Base-by-base conservation (phyloP, 139 green algal genomes). In the Closterium sp. region DNA sequence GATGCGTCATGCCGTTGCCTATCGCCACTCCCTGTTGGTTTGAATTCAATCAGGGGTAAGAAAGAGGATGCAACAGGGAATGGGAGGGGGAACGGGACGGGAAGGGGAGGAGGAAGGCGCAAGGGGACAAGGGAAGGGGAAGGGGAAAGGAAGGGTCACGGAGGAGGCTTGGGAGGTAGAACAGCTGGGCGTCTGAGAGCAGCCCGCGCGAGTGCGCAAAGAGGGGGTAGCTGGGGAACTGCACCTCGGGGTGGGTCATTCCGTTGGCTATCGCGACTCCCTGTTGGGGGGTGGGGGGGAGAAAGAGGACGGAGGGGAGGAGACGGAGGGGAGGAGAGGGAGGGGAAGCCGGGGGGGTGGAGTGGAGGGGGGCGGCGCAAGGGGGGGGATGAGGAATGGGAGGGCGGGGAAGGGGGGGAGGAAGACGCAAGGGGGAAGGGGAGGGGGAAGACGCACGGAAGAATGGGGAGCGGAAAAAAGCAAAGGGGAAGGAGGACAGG, bases 1-100 rank as follows among this genome's bases (percentile, higher is more conserved):
- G 98, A n/a, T 97, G 87, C 0, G 98, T 99, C 86, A 99, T 93
- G 17, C 98, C 98, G 93, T 99, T 99, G 90, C 98, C 97, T 45
- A 99, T 97, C 2, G 97, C 97, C 31, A 99, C 89, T 7, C 97
- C 96, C 86, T 94, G 88, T 7, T 1, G 27, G 91, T n/a, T n/a
- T n/a, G n/a, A n/a, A n/a, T n/a, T n/a, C n/a, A 73, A 2, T 1
- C 10, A 11, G 0, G 62, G 62, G 62, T 2, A n/a, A n/a, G n/a
- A n/a, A n/a, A n/a, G n/a, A n/a, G 27, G 17, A 13, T 13, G 62
- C 3, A 21, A 22, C 17, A 11, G 0, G 17, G 62, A 24, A 3
- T 13, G 62, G 1, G 62, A 3, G 2, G 62, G 17, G 62, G 2
- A 27, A n/a, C n/a, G n/a, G 4, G 24, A 4, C 73, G 22, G 2